Base-by-base conservation (phyloP, 2,329 filamentous ascomycete genomes). In the Geosmithia flava region DNA sequence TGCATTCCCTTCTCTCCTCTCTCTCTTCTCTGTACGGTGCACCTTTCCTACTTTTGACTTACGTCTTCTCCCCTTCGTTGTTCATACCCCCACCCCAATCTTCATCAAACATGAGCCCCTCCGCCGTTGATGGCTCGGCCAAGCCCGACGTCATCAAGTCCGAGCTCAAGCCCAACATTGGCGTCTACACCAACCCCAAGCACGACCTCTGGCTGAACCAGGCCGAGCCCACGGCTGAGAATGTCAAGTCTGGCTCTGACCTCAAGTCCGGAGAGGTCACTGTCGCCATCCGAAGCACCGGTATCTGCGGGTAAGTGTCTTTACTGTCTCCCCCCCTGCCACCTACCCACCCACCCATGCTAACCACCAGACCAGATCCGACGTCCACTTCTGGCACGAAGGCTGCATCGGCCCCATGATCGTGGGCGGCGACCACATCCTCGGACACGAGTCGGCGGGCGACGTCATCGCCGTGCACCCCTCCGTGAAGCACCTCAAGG, bases 341-440 rank as follows among this genome's bases (percentile, higher is more conserved):
- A 3, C 33, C 11, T 11, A 6, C 11, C 33, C 10, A 7, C 33
- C 11, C 33, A 37, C 33, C 3, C 15, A 20, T 29, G 30, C 20
- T 19, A 20, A 27, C 20, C 15, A 15, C 33, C 10, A 27, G 17
- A 7, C 47, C 58, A 91, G 87, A 50, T 95, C 87, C 51, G 90
- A 96, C 66, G 83, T 97, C 49, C 91, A 97, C 70, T 97, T 97
- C 73, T 97, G 91, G 91, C 87, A 94, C 63, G 85, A 85, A 46
- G 91, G 91, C 55, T 87, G 86, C 70, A 97, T 97, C 62, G 91
- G 91, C 27, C 90, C 90, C 56, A 96, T 96, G 90, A 83, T 96
- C 53, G 91, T 97, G 45, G 77, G 78, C 55, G 85, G 78, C 59
- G 84, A 90, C 60, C 91, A 96, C 66, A 89, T 96, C 60, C 81